Percentiles rank a stretch among this genome's conserved stretches.
Conservation (phyloP, 2,329 filamentous ascomycete genomes). For the Penicillium psychrosexuale region DNA sequence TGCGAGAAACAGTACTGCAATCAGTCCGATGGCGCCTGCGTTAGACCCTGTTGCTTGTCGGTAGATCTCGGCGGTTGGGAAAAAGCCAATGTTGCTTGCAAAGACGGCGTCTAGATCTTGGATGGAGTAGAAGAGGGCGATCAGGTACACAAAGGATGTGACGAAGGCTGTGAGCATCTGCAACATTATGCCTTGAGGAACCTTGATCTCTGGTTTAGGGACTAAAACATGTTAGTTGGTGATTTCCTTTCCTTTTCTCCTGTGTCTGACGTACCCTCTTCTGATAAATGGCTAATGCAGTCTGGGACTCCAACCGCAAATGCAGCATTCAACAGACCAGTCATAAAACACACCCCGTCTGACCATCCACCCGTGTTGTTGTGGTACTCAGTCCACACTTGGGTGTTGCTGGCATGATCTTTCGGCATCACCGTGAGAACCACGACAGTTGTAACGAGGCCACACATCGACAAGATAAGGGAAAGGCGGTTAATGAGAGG, state of each 20-base stretch:
- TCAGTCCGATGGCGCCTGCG: constrained; percentile 51
- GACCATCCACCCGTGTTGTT: constrained; percentile 33
- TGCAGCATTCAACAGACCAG: constrained; percentile 63
- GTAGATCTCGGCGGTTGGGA: constrained; percentile 67
- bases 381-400: constrained; percentile 30
- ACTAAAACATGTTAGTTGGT: constrained; percentile 15
- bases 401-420: constrained; percentile 23
- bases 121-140: constrained; percentile 41
- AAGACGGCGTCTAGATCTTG: constrained; percentile 52
- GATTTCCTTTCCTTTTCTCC: neutral
- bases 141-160: constrained; percentile 48
- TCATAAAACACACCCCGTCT: constrained; percentile 48
- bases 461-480: constrained; percentile 51
- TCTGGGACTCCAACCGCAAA: constrained; percentile 65
- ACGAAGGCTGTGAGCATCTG: constrained; percentile 46
- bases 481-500: constrained; percentile 53
- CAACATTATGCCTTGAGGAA: constrained; percentile 46
- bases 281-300: constrained; percentile 59
- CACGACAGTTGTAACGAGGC: constrained; percentile 49
- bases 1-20: constrained; percentile 54
- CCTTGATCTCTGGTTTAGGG: constrained; percentile 31
- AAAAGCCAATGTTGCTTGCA: constrained; percentile 44
- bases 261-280: constrained; percentile 44
- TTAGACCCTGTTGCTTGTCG: constrained; percentile 54
- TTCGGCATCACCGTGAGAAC: constrained; percentile 50